Evolutionary conservation across 805 yeast genomes (phyloP).

Genomic region (Hyphopichia homilentoma): DNA sequence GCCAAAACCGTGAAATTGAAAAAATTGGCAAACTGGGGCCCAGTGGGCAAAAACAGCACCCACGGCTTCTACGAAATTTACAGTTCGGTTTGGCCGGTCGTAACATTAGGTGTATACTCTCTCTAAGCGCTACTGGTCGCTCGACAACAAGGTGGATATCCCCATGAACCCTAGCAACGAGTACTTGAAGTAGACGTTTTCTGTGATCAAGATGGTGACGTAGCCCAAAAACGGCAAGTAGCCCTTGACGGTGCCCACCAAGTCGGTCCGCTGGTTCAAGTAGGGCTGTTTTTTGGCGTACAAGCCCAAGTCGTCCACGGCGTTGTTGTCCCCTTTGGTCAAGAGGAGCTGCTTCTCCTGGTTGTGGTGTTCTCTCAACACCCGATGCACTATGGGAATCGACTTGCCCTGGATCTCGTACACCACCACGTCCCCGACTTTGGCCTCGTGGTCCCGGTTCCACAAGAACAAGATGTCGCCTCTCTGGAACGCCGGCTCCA

Average conservation of each 20-base stretch:
- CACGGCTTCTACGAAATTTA: too few relatives aligned
- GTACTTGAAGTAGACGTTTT: constrained; percentile 77
- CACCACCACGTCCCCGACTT: constrained; percentile 92
- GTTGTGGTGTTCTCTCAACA: constrained; percentile 75
- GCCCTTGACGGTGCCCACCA: constrained; percentile 89
- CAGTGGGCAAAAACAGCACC: too few relatives aligned
- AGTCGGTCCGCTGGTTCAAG: constrained; percentile 69
- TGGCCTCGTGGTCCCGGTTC: constrained; percentile 67
- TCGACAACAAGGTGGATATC: constrained; percentile 56
- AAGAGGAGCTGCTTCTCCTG: constrained; percentile 62
- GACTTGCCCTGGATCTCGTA: constrained; percentile 74
- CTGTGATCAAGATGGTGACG: constrained; percentile 86
- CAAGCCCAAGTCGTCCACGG: constrained; percentile 82
- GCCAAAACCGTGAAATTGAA: too few relatives aligned
- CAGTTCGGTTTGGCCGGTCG: too few relatives aligned
- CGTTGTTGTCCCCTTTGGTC: constrained; percentile 96
- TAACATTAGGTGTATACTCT: too few relatives aligned
- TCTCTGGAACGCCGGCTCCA: constrained; percentile 99
- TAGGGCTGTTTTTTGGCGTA: constrained; percentile 76
- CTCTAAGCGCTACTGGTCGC: too few relatives aligned
- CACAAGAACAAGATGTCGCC: constrained; percentile 91
- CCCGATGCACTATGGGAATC: constrained; percentile 97
- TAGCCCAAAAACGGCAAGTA: constrained; percentile 90
- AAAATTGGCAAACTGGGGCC: too few relatives aligned
- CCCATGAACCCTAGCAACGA: constrained; percentile 74